These are phyloP conservation scores for Exophiala sp. DNA, from an alignment of 2,329 filamentous ascomycete genomes.

Conservation along the genomic window DNA sequence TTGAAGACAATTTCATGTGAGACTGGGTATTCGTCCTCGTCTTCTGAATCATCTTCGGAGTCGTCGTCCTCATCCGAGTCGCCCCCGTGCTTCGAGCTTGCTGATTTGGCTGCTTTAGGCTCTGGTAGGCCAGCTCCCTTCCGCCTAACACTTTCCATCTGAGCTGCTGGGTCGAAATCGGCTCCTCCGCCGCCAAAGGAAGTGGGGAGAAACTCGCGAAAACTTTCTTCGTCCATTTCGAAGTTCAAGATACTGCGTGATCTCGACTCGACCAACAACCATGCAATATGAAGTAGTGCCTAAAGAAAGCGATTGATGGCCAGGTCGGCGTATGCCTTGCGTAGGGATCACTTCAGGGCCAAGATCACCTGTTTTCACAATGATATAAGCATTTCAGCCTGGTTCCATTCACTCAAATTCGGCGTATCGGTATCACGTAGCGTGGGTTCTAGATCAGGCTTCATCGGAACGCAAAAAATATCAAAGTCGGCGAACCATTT, in stretches of 20 bases:
- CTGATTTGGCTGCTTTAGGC: constrained; percentile 30
- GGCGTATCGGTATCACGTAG: no score
- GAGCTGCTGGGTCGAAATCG: constrained; percentile 69
- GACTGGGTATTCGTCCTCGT: constrained; percentile 84
- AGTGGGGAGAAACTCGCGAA: constrained; percentile 65
- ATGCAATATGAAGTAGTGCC: constrained; percentile 4
- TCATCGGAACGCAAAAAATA: no score
- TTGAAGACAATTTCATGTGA: constrained; percentile 92
- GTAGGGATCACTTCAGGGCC: no score
- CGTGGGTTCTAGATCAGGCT: no score
- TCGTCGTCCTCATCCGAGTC: constrained; percentile 46
- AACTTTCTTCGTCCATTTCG: constrained; percentile 41
- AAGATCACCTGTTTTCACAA: no score
- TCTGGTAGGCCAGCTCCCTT: constrained; percentile 41
- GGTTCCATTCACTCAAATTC: no score
- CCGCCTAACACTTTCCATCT: constrained; percentile 76
- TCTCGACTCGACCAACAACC: neutral
- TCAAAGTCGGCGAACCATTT: no score
- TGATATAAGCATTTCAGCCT: no score
- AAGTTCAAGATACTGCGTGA: neutral
- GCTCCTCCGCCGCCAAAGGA: constrained; percentile 81
- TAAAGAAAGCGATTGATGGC: neutral
- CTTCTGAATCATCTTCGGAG: constrained; percentile 53
- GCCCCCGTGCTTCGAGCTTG: constrained; percentile 37
- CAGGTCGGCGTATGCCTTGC: no score